These are phyloP conservation scores for Emmonsia crescens DNA, from an alignment of 2,329 filamentous ascomycete species.

Conservation along the genomic window DNA sequence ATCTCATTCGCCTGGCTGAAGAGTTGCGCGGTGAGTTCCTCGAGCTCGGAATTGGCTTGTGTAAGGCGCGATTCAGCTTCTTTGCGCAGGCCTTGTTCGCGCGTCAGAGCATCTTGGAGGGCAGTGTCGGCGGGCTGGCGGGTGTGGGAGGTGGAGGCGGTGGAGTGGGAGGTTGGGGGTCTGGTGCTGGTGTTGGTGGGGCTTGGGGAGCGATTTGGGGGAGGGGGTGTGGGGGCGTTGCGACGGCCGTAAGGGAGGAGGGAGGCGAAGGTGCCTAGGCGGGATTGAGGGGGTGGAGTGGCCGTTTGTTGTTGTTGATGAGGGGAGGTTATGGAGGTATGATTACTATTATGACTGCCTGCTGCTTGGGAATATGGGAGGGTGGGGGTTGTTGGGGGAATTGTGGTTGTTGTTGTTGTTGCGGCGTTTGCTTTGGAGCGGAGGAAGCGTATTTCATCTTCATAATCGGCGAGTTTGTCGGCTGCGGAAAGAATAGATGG, in stretches of 20 bases:
- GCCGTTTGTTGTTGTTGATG: slow-evolving; percentile 18
- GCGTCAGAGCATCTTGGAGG: slow-evolving; percentile 43
- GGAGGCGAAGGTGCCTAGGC: slow-evolving; percentile 29
- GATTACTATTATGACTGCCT: slow-evolving; percentile 14
- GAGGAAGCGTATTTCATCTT: slow-evolving; percentile 49
- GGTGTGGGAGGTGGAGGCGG: slow-evolving; percentile 11
- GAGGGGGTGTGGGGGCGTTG: slow-evolving; percentile 14
- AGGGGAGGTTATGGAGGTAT: slow-evolving; percentile 16
- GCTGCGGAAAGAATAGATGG: slow-evolving; percentile 25
- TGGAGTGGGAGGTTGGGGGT: slow-evolving; percentile 2
- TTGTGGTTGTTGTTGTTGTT: slow-evolving; percentile 15
- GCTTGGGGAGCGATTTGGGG: slow-evolving; percentile 8
- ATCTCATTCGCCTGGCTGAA: slow-evolving; percentile 58
- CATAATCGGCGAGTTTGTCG: slow-evolving; percentile 51
- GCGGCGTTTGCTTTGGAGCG: slow-evolving; percentile 20
- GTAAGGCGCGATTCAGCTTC: slow-evolving; percentile 47
- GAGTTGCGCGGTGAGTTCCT: slow-evolving; percentile 49
- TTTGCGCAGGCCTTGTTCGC: slow-evolving; percentile 44
- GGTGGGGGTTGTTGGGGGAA: slow-evolving; percentile 20
- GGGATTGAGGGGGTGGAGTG: slow-evolving; percentile 19
- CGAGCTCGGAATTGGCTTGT: slow-evolving; percentile 47
- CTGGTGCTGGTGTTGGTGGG: slow-evolving; percentile 8
- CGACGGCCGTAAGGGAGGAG: slow-evolving; percentile 29
- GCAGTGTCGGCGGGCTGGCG: slow-evolving; percentile 18
- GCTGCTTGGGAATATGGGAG: slow-evolving; percentile 17